Base-by-base conservation (phyloP, 352 stramenopile genomes). In the Albugo candida region DNA sequence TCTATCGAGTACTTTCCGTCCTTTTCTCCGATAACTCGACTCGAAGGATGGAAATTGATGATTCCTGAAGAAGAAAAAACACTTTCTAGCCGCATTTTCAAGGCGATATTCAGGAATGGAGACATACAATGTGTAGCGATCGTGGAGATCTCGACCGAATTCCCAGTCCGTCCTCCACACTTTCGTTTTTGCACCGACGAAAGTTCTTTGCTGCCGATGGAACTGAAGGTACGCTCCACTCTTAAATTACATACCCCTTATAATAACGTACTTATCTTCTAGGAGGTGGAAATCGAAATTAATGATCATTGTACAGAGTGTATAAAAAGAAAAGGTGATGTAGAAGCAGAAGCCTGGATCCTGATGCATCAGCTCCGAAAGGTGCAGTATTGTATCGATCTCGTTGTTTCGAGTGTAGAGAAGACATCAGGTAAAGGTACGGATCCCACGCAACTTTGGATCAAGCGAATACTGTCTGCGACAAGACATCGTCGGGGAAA, bases 251-350 rank as follows among this genome's bases (percentile, higher is more conserved):
- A 36, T n/a, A 20, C 36, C 34, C 45, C 2, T 0, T 36, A 24
- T 35, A 16, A 43, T 13, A 24, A 45, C 53, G 16, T 35, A 5
- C 18, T 5, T 48, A 83, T 34, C 13, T 16, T 13, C 16, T 12
- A 53, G 75, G 71, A 83, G 41, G 64, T 87, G 8, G 75, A 83
- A 47, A 49, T 81, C n/a, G 75, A 87, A 38, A 67, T 87, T 41
- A 83, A 84, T 49, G 67, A 65, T 24, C 71, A 67, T 54, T 83
- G 79, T 43, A 48, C 74, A 11, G 75, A 87, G 46, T 61, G 83
- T 21, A 51, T 66, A 11, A 56, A 68, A 1, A 56, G 59, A 2
- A 31, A 31, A 31, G 24, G 24, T 31, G 24, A 31, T 3, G 17
- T 24, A 3, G 60, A 58, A 16, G 70, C 51, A 6, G 59, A 68